Evolutionary conservation across 2,329 filamentous ascomycete genomes (phyloP), one percentile per base, ranked within the genome.

Genomic region (Falciphora oryzae): DNA sequence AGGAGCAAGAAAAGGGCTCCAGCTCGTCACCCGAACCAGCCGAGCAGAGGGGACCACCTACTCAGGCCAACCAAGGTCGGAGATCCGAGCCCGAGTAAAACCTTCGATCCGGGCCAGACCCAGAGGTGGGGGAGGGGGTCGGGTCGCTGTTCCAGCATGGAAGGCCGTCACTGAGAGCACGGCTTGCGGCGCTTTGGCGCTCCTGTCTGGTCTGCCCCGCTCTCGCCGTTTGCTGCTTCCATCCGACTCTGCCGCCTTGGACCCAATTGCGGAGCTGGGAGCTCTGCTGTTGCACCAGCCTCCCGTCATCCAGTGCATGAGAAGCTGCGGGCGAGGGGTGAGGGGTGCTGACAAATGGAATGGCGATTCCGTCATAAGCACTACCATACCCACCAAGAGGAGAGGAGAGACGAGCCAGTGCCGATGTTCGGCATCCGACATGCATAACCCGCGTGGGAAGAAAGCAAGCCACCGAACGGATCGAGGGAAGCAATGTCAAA

Each of bases 281-380:
- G 44, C 44, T 53, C 8, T 25, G 7, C 18, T 53, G 44, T 53
- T 53, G 57, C 57, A 59, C 22, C 16, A 22, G 16, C 28, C 57
- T 59, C 14, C 27, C 27, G 57, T 59, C 57, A 59, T 22, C 31
- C 57, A 22, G 16, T 59, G n/a, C 56, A 11, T 22, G 18, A 7
- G 27, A 28, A 14, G 16, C 25, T 18, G 25, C 16, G 13, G 22
- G 11, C 38, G n/a, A n/a, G 18, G 22, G 44, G 44, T 53, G 44
- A 53, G 44, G 57, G 58, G 58, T 29, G 58, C 58, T 60, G 58
- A 60, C 58, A 60, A 60, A 60, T 60, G 29, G 31, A 18, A 29
- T n/a, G 58, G 28, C 58, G 29, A 31, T n/a, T 60, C 38, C 44
- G 44, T 60, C 29, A 53, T 60, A 35, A 35, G 32, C 38, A 35